Conservation (phyloP, 805 yeast genomes). For the Blastobotrys americana region DNA sequence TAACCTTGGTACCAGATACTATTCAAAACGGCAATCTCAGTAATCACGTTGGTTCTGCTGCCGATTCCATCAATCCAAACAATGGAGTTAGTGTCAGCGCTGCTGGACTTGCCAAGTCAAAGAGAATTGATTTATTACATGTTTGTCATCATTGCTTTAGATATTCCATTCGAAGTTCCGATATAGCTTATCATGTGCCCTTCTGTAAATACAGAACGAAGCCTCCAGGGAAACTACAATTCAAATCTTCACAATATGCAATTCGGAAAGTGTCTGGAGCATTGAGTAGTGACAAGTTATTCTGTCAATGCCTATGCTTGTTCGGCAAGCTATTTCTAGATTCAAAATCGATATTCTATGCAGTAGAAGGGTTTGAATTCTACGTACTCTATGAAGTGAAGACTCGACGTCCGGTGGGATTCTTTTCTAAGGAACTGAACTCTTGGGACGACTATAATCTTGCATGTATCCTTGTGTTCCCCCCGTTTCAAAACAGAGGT, state of each 20-base stretch:
- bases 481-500: conserved; percentile 78
- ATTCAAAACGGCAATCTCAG: no score
- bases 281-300: conserved; percentile 39
- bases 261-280: conserved; percentile 66
- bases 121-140: conserved; percentile 52
- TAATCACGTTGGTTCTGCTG: no score
- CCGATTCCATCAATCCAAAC: no score
- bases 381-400: conserved; percentile 38
- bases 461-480: conserved; percentile 86
- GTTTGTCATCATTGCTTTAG: conserved; percentile 84
- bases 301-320: conserved; percentile 74
- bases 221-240: conserved; percentile 64
- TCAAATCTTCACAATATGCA: conserved; percentile 47
- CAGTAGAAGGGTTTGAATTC: conserved; percentile 72
- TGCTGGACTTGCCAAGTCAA: conserved; percentile 24
- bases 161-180: conserved; percentile 47
- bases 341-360: conserved; percentile 79
- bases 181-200: conserved; percentile 43
- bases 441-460: conserved; percentile 75
- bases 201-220: conserved; percentile 21
- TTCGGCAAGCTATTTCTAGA: conserved; percentile 85
- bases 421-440: conserved; percentile 78
- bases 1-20: no score
- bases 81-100: no score
- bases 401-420: conserved; percentile 50